phyloP scores from a whole-genome alignment of 2,329 filamentous ascomycete genomes.

The Amylocarpus encephaloides region DNA sequence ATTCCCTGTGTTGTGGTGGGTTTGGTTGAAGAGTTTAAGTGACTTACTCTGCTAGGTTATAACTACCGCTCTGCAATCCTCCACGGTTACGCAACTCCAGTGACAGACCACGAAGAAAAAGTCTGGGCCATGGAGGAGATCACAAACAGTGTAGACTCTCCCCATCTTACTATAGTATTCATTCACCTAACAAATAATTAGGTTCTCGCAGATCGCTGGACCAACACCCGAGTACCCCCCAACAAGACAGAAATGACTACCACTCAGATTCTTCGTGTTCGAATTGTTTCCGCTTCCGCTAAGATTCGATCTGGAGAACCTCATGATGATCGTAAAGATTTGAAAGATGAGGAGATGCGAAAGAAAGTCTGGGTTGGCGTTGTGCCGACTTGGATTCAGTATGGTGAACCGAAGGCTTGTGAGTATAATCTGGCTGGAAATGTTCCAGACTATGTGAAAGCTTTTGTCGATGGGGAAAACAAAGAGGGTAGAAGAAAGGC shows the following conservation, averaged over 20 bases:
- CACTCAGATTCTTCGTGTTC: conserved; percentile 65
- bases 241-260: conserved; percentile 66
- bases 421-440: conserved; percentile 20
- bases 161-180: too few relatives aligned
- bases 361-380: conserved; percentile 50
- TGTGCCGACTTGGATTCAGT: conserved; percentile 54
- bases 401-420: conserved; percentile 40
- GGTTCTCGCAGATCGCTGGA: conserved; percentile 64
- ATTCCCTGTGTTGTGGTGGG: too few relatives aligned
- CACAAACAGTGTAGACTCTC: conserved; percentile 39
- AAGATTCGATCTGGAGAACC: conserved; percentile 66
- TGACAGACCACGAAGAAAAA: conserved; percentile 63
- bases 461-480: conserved; percentile 46
- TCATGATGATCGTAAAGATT: conserved; percentile 45
- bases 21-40: not conserved
- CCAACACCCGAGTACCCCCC: conserved; percentile 61
- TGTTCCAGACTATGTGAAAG: conserved; percentile 50
- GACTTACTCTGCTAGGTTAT: conserved; percentile 41
- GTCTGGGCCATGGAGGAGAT: conserved; percentile 72
- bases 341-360: conserved; percentile 37
- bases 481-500: conserved; percentile 38
- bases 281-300: conserved; percentile 64
- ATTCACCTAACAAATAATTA: conserved; percentile 37
- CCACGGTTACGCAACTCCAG: conserved; percentile 28
- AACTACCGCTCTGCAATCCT: conserved; percentile 60